Conservation (phyloP, 2,329 filamentous ascomycete genomes). For the Ascocoryne sarcoides region DNA sequence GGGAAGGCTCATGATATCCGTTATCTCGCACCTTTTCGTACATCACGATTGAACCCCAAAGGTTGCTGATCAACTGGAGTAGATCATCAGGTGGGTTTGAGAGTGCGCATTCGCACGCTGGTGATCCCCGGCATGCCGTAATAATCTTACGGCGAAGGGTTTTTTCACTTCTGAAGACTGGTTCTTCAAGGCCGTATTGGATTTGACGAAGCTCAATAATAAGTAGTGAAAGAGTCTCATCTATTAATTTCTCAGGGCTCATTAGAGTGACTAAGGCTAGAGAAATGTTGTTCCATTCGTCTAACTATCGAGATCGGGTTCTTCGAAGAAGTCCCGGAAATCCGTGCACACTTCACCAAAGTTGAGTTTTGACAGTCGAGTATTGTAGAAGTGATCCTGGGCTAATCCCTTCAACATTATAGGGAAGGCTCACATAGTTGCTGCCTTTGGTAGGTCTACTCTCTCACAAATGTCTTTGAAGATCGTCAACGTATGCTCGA, state of each 20-base stretch:
- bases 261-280: background rate
- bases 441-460: constrained; percentile 1
- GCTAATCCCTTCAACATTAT: constrained; percentile 6
- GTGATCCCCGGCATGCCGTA: constrained; percentile 3
- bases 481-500: constrained; percentile 2
- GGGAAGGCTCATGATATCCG: background rate
- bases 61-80: constrained; percentile 1
- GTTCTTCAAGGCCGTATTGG: constrained; percentile 1
- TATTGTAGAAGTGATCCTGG: constrained; percentile 3
- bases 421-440: constrained; percentile 2
- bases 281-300: constrained; percentile 4
- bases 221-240: constrained; percentile 1
- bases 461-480: constrained; percentile 4
- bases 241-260: constrained; percentile 2
- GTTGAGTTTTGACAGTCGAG: background rate
- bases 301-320: constrained; percentile 1
- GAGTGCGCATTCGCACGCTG: constrained; percentile 3
- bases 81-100: constrained; percentile 1
- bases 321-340: constrained; percentile 7
- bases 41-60: constrained; percentile 1
- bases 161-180: background rate
- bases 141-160: constrained; percentile 3
- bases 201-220: constrained; percentile 1
- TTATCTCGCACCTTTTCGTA: constrained; percentile 3
- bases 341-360: constrained; percentile 1